phyloP scores from a whole-genome alignment of 805 yeast genomes.

The Ogataea methanolica region DNA sequence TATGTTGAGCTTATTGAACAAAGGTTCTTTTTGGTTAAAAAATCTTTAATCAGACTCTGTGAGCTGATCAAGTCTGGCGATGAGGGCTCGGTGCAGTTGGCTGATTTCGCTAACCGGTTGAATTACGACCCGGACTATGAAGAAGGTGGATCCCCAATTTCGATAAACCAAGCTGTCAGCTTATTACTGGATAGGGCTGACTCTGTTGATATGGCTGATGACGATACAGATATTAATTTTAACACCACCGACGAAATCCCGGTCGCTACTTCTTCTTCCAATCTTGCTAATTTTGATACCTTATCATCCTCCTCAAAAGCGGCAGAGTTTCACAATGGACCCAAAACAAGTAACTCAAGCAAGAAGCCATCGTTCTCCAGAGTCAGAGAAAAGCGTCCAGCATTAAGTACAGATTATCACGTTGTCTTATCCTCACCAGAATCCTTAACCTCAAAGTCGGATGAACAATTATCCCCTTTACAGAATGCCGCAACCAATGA shows the following conservation, averaged over 20 bases:
- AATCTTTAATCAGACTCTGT: slow-evolving; percentile 41
- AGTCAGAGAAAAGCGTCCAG: slow-evolving; percentile 2
- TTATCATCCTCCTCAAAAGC: neutral
- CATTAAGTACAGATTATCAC: slow-evolving; percentile 11
- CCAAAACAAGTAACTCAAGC: neutral
- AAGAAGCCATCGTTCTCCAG: neutral
- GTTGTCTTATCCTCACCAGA: slow-evolving; percentile 23
- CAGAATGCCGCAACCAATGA: slow-evolving; percentile 9
- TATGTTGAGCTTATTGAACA: slow-evolving; percentile 63
- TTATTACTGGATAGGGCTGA: slow-evolving; percentile 38
- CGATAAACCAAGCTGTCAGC: slow-evolving; percentile 46
- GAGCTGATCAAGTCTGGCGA: slow-evolving; percentile 20
- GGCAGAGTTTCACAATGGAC: neutral
- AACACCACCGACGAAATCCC: neutral
- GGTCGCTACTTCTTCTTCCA: no score
- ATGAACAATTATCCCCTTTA: slow-evolving; percentile 17
- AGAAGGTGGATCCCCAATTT: slow-evolving; percentile 25
- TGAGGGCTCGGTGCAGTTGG: slow-evolving; percentile 5
- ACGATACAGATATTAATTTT: slow-evolving; percentile 15
- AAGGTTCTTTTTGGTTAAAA: slow-evolving; percentile 47
- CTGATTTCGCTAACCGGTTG: slow-evolving; percentile 9
- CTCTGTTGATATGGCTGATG: slow-evolving; percentile 33
- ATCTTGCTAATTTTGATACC: no score
- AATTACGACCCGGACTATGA: slow-evolving; percentile 9
- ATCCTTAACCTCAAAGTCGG: slow-evolving; percentile 21